These are phyloP conservation scores for Eimeria praecox DNA, from an alignment of 169 alveolate genomes.

Conservation along the genomic window DNA sequence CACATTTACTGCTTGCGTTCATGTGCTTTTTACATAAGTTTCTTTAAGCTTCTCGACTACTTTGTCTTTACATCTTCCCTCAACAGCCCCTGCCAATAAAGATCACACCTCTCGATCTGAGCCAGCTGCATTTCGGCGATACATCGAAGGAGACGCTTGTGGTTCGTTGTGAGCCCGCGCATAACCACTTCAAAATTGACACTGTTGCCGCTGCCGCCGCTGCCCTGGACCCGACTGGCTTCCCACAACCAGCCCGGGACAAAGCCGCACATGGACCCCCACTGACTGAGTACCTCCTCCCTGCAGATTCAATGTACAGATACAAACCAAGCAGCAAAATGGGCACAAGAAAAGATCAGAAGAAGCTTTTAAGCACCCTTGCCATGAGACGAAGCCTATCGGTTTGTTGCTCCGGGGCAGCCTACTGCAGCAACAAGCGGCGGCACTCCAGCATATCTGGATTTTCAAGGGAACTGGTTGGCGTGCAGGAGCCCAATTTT, in stretches of 20 bases:
- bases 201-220: conserved; percentile 56
- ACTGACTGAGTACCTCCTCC: conserved; percentile 71
- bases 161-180: conserved; percentile 77
- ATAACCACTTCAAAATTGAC: conserved; percentile 77
- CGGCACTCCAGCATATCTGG: not conserved
- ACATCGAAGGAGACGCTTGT: conserved; percentile 76
- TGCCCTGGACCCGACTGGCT: conserved; percentile 46
- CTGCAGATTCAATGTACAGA: no score
- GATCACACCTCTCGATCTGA: conserved; percentile 60
- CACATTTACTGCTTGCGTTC: not conserved
- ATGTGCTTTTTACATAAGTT: not conserved
- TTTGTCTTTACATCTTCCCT: not conserved
- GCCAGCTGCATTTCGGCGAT: conserved; percentile 72
- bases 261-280: conserved; percentile 80
- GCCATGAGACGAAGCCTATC: no score
- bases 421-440: not conserved
- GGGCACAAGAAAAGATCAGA: not conserved
- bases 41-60: not conserved
- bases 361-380: no score
- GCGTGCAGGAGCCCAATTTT: not conserved
- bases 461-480: not conserved
- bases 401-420: no score
- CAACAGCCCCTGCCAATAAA: not conserved
- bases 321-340: not conserved
- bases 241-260: conserved; percentile 77